A percentile compares a stretch with the other conserved stretches of the same genome.
Conservation (phyloP, 768 basidiomycete genomes). For the Ramaria sp. region DNA sequence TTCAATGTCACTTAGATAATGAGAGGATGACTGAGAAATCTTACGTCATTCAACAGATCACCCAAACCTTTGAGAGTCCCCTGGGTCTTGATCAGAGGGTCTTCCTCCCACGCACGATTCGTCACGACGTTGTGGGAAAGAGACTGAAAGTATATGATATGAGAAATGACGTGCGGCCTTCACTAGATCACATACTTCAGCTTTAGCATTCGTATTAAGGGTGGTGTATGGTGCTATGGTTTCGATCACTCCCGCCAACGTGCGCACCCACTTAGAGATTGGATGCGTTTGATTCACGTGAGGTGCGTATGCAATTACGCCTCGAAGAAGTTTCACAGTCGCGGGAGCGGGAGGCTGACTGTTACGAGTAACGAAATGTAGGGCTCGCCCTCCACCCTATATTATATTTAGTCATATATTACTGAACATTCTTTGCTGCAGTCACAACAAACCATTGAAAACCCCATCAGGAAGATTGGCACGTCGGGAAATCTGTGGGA, state of each 20-base stretch:
- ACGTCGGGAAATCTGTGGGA: conserved; percentile 32
- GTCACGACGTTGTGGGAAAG: conserved; percentile 36
- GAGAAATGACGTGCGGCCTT: background rate
- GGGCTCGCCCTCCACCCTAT: background rate
- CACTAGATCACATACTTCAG: background rate
- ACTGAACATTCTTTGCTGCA: background rate
- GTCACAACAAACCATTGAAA: background rate
- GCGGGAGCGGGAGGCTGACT: background rate
- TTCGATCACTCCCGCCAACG: conserved; percentile 30
- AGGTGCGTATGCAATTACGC: background rate
- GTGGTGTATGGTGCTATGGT: background rate
- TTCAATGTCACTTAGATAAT: conserved; percentile 5
- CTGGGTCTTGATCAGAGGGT: conserved; percentile 41
- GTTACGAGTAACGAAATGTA: background rate
- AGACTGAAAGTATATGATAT: conserved; percentile 25
- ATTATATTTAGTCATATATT: background rate
- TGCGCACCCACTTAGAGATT: background rate
- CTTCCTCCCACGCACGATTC: conserved; percentile 42
- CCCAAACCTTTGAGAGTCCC: conserved; percentile 48
- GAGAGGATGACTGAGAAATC: conserved; percentile 12
- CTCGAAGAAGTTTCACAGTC: background rate
- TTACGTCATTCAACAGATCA: conserved; percentile 53
- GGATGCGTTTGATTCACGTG: background rate
- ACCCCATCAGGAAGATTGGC: conserved; percentile 56
- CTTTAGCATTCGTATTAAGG: background rate